Base-by-base conservation (phyloP, 306 rosid species). In the Parietaria judaica region DNA sequence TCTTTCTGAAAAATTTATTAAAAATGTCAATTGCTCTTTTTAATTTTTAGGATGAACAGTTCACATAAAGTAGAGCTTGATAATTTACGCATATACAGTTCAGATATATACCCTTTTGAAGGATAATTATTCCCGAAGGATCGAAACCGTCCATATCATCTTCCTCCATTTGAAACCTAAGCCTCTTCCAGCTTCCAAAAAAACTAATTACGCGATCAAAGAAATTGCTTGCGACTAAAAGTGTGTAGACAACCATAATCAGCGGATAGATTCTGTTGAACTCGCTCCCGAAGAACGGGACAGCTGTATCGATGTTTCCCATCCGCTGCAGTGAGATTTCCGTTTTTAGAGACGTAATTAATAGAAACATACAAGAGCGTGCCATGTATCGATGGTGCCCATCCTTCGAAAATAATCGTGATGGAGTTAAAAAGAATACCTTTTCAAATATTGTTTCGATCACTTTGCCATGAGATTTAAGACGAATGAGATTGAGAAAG, bases 91-190 rank as follows among this genome's bases (percentile, higher is more conserved):
- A 52, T 9, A 6, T 51, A 4, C 34, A 61, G 34, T 8, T 15
- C 16, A 51, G 51, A 46, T 49, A 59, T 51, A 52, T 72, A 86
- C 99, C 99, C 84, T 82, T 88, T 70, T 88, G 94, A 74, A 92
- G 76, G 79, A 92, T 92, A 55, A 92, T 82, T 77, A 92, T 66
- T 43, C 99, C 99, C 13, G 96, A 92, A 35, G 95, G 90, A 74
- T 92, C 85, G 59, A 88, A 86, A 64, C 99, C 96, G 78, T 88
- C 88, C 79, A 76, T 82, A 82, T 92, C 95, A 70, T 88, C 99
- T 53, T 71, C 83, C 83, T 92, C 99, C 3, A 88, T 77, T 81
- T 86, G 73, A 71, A 88, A 82, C 68, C 78, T 81, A 74, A 82
- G 86, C 58, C 90, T 75, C 79, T 83, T 88, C 96, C 94, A 92